These are phyloP conservation scores for Ceratocystis albifundus DNA, from an alignment of 2,329 filamentous ascomycete genomes.

Conservation along the genomic window DNA sequence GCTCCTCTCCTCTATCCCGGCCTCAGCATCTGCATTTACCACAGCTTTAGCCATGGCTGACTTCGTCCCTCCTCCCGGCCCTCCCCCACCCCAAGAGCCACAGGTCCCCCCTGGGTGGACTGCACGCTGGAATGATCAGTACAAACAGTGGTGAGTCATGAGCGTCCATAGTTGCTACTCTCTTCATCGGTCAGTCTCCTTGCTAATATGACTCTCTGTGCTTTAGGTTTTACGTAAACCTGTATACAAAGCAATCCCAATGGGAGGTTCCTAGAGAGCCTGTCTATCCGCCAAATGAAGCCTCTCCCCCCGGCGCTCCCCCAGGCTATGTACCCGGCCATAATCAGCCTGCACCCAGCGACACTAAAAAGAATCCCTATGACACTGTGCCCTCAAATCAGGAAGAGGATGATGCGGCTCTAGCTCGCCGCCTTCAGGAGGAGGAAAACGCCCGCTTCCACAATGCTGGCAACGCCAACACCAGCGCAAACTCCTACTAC, in stretches of 20 bases:
- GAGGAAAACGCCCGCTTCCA: slow-evolving; percentile 56
- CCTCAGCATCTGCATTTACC: not conserved
- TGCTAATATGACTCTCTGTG: slow-evolving; percentile 9
- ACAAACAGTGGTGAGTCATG: slow-evolving; percentile 61
- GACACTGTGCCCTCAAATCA: slow-evolving; percentile 29
- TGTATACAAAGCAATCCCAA: slow-evolving; percentile 75
- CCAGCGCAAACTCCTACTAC: slow-evolving; percentile 21
- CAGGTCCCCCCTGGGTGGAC: slow-evolving; percentile 61
- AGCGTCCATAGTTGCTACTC: slow-evolving; percentile 6
- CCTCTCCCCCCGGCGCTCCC: slow-evolving; percentile 46
- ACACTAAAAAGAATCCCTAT: slow-evolving; percentile 64
- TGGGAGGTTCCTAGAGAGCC: slow-evolving; percentile 74
- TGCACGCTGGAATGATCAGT: slow-evolving; percentile 74
- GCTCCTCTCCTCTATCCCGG: too few relatives aligned
- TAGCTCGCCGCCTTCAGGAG: slow-evolving; percentile 68
- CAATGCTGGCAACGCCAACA: slow-evolving; percentile 31
- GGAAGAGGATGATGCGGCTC: slow-evolving; percentile 61
- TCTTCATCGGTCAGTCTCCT: slow-evolving; percentile 12
- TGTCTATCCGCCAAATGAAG: slow-evolving; percentile 41
- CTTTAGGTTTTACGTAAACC: slow-evolving; percentile 77
- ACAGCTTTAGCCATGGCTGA: slow-evolving; percentile 38
- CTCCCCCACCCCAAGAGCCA: slow-evolving; percentile 50
- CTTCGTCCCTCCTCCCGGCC: slow-evolving; percentile 39
- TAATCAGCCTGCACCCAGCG: slow-evolving; percentile 30
- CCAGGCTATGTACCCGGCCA: slow-evolving; percentile 49